Percentiles rank a stretch among this genome's conserved stretches.
Evolutionary conservation across 805 yeast genomes (phyloP).

Genomic region (Pichia heedii): DNA sequence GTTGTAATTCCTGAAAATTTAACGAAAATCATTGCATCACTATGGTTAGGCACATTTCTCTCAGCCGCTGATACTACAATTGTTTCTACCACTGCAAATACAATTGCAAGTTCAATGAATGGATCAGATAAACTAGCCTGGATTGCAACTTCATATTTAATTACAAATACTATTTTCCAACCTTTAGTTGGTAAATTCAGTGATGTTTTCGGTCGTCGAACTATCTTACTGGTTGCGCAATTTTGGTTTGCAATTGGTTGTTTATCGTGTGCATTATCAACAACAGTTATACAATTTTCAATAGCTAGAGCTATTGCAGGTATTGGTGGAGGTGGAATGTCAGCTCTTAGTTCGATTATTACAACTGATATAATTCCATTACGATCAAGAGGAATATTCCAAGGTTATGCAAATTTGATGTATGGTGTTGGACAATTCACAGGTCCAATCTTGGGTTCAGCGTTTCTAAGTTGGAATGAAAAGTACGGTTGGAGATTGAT

Average conservation of each 20-base stretch:
- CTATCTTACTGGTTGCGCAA: conserved; percentile 36
- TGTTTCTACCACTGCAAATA: conserved; percentile 48
- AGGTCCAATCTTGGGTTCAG: conserved; percentile 38
- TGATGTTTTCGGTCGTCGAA: conserved; percentile 52
- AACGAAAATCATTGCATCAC: conserved; percentile 21
- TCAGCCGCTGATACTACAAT: conserved; percentile 53
- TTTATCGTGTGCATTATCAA: conserved; percentile 33
- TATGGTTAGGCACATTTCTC: conserved; percentile 40
- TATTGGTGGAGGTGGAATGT: conserved; percentile 49
- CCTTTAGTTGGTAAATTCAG: conserved; percentile 65
- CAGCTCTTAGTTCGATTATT: conserved; percentile 41
- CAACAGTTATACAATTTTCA: conserved; percentile 35
- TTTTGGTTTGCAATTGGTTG: conserved; percentile 37
- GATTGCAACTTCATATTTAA: conserved; percentile 65
- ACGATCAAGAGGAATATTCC: conserved; percentile 43
- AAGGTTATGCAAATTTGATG: conserved; percentile 39
- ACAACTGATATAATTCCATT: conserved; percentile 49
- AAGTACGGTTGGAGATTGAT: conserved; percentile 37
- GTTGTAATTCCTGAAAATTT: conserved; percentile 17
- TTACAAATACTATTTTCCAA: conserved; percentile 66
- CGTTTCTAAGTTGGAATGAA: conserved; percentile 25
- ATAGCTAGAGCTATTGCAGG: conserved; percentile 49
- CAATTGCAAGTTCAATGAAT: conserved; percentile 51
- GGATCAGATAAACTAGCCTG: conserved; percentile 46
- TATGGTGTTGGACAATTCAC: conserved; percentile 32